Conservation (phyloP, 73 alveolate species). For the Stentor roeselii region DNA sequence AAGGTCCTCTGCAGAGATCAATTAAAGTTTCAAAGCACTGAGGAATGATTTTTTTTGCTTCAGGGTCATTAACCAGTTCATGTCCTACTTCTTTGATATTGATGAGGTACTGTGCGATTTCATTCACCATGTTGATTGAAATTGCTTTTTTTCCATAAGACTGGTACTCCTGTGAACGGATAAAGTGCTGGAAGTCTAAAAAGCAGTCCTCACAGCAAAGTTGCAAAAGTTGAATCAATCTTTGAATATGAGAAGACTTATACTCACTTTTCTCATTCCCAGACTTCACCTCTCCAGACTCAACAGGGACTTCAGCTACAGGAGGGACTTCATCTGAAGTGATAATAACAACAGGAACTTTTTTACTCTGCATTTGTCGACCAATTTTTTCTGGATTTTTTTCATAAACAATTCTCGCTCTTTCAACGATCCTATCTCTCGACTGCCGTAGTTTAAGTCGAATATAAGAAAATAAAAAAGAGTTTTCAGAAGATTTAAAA, state of each 20-base stretch:
- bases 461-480: slow-evolving; percentile 15
- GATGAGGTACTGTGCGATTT: background rate
- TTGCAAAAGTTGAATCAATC: background rate
- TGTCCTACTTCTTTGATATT: background rate
- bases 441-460: background rate
- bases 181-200: background rate
- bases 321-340: background rate
- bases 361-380: background rate
- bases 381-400: background rate
- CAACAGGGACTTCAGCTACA: background rate
- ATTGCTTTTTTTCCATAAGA: background rate
- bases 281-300: no score
- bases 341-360: no score
- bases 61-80: background rate
- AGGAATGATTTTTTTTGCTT: background rate
- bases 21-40: slow-evolving; percentile 37
- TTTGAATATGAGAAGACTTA: background rate
- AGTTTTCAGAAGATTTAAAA: background rate
- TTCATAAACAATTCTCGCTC: background rate
- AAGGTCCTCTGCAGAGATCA: slow-evolving; percentile 40
- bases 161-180: background rate
- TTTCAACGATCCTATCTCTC: background rate
- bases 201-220: slow-evolving; percentile 10
- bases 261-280: no score
- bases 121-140: slow-evolving; percentile 9